Evolutionary conservation across 1,284 basidiomycete species (phyloP), one percentile per base, ranked within the genome.

Genomic region (Retiboletus fuscus): DNA sequence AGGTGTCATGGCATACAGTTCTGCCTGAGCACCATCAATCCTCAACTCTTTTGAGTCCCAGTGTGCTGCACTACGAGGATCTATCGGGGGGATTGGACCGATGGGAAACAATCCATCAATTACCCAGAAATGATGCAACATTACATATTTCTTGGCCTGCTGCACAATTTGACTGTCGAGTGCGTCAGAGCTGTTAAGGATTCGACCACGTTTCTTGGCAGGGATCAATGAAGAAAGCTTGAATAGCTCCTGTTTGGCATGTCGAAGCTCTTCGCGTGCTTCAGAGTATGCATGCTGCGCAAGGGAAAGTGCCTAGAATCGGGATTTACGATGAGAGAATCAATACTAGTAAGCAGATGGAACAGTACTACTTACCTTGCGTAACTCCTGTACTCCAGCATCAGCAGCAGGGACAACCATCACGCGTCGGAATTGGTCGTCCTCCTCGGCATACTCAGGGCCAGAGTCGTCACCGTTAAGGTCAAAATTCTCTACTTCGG

Each of bases 1-100:
- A 11, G 66, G 66, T 12, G 41, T 18, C 46, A 46, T 47, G 16
- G 26, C 41, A 28, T 67, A 62, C 11, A 67, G 66, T 46, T 67
- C 66, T 24, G 60, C 66, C 41, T n/a, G 43, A 3, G 60, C 60
- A 43, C 66, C 60, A 47, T 30, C 15, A 24, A 46, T 13, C n/a
- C 61, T 67, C 1, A 18, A 41, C 41, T 62, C 60, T 16, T 28
- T 24, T 2, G 46, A 62, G 34, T 16, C 28, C 53, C 53, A 67
- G 43, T 18, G 18, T 11, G 44, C 13, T 28, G 46, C 30, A 12
- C 60, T 62, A 22, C 30, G 12, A n/a, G 66, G 60, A 49, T 62
- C 34, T 39, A 39, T 46, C n/a, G 34, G 3, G n/a, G 57, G 66
- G 34, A 60, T 28, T 24, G 41, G 41, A 15, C 3, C 39, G 22